phyloP scores from a whole-genome alignment of 257 asterid genomes.

The Solanum pinnatisectum region DNA sequence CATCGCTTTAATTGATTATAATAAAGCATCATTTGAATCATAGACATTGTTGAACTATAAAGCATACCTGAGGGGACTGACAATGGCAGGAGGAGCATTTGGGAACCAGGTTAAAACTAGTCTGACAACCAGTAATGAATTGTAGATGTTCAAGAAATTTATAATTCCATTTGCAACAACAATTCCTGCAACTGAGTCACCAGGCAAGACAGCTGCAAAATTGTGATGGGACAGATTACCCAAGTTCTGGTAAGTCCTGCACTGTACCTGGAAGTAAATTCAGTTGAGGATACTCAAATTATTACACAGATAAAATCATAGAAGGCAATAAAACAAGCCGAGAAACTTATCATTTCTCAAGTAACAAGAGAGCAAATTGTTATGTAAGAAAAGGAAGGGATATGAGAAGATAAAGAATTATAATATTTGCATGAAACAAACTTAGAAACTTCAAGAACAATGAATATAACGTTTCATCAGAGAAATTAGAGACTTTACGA shows the following conservation, averaged over 20 bases:
- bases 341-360: neutral
- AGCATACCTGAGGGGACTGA: slow-evolving; percentile 72
- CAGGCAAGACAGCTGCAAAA: slow-evolving; percentile 82
- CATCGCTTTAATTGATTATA: neutral
- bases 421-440: neutral
- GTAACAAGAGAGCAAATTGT: neutral
- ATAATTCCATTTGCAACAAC: slow-evolving; percentile 66
- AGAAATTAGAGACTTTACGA: neutral
- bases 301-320: neutral
- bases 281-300: neutral
- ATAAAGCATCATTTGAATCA: neutral
- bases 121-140: slow-evolving; percentile 63
- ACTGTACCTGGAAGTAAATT: slow-evolving; percentile 33
- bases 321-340: neutral
- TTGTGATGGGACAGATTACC: slow-evolving; percentile 21
- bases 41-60: neutral
- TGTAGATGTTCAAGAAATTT: slow-evolving; percentile 77
- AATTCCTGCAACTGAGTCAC: slow-evolving; percentile 75
- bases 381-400: neutral
- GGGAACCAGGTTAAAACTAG: slow-evolving; percentile 96
- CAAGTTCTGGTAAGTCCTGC: slow-evolving; percentile 23
- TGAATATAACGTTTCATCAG: neutral
- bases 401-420: neutral
- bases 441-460: neutral
- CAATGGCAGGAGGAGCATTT: slow-evolving; percentile 74